These are phyloP conservation scores for Globisporangium paroecandrum DNA, from an alignment of 352 stramenopile genomes.

Conservation along the genomic window DNA sequence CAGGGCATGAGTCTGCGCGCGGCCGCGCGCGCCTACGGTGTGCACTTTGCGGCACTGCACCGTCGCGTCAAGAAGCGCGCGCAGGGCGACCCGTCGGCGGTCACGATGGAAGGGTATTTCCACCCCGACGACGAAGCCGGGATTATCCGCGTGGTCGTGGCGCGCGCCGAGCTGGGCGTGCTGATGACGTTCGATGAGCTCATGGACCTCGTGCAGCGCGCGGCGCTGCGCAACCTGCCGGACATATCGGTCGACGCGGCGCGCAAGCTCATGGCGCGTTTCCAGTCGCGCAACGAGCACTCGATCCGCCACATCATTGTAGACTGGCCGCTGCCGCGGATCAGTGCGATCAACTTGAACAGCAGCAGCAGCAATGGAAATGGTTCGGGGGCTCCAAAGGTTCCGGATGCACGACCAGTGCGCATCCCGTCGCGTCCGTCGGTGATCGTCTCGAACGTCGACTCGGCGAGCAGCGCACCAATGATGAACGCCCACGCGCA, in stretches of 20 bases:
- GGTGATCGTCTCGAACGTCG: slow-evolving; percentile 11
- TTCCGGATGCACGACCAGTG: not conserved
- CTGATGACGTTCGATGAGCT: slow-evolving; percentile 70
- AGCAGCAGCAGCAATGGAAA: not conserved
- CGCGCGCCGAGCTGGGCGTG: slow-evolving; percentile 53
- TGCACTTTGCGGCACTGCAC: slow-evolving; percentile 60
- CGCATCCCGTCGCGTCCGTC: slow-evolving; percentile 7
- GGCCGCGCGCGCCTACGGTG: slow-evolving; percentile 40
- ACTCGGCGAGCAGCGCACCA: not conserved
- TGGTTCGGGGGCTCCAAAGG: not conserved
- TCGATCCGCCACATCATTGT: slow-evolving; percentile 48
- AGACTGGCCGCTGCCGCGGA: slow-evolving; percentile 32
- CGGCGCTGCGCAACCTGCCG: slow-evolving; percentile 52
- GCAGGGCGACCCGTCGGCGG: slow-evolving; percentile 18
- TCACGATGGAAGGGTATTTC: slow-evolving; percentile 33
- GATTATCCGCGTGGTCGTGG: slow-evolving; percentile 53
- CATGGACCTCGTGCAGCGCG: slow-evolving; percentile 49
- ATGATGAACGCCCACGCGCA: slow-evolving; percentile 1
- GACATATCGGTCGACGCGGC: slow-evolving; percentile 56
- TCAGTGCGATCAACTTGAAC: slow-evolving; percentile 11
- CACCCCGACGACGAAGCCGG: slow-evolving; percentile 50
- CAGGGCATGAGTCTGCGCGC: slow-evolving; percentile 57
- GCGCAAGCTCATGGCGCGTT: slow-evolving; percentile 39
- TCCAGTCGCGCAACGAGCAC: slow-evolving; percentile 50
- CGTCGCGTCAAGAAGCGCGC: slow-evolving; percentile 55